A percentile compares a stretch with the other conserved stretches of the same genome.
Conservation (phyloP, 2,329 filamentous ascomycete species). For the Pseudogymnoascus sp. region DNA sequence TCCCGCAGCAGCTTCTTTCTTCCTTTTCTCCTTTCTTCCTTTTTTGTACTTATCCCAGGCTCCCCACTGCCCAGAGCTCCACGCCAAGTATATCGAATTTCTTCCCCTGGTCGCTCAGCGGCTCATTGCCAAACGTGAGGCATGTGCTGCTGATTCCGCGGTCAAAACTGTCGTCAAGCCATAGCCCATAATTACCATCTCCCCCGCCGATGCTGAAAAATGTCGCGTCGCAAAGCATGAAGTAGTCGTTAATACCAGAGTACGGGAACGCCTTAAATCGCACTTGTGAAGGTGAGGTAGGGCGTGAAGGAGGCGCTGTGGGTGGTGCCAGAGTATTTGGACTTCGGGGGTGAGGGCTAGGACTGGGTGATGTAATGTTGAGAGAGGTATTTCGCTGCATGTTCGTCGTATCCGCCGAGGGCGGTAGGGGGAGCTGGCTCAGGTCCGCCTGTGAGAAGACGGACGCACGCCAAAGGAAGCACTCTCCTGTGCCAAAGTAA, state of each 20-base stretch:
- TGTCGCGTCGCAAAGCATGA: constrained; percentile 81
- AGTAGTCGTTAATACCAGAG: constrained; percentile 91
- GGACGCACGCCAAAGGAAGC: constrained; percentile 79
- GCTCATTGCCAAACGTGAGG: constrained; percentile 91
- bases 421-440: constrained; percentile 57
- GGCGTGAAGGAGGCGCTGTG: constrained; percentile 19
- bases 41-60: background rate
- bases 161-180: constrained; percentile 81
- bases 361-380: constrained; percentile 15
- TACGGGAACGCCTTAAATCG: constrained; percentile 97
- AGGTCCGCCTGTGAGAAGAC: constrained; percentile 48
- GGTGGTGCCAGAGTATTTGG: constrained; percentile 24
- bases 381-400: constrained; percentile 45
- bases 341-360: constrained; percentile 27
- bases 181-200: constrained; percentile 85
- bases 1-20: background rate
- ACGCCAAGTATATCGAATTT: constrained; percentile 89
- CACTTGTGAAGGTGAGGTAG: constrained; percentile 61
- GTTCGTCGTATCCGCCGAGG: constrained; percentile 56
- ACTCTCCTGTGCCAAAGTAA: constrained; percentile 95
- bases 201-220: constrained; percentile 82
- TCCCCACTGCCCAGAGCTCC: constrained; percentile 60
- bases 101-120: constrained; percentile 80
- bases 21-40: too few relatives aligned
- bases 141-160: constrained; percentile 75